A percentile compares a stretch with the other conserved stretches of the same genome.
These are phyloP conservation scores for Kockovaella imperatae DNA, from an alignment of 768 basidiomycete species.

Conservation along the genomic window DNA sequence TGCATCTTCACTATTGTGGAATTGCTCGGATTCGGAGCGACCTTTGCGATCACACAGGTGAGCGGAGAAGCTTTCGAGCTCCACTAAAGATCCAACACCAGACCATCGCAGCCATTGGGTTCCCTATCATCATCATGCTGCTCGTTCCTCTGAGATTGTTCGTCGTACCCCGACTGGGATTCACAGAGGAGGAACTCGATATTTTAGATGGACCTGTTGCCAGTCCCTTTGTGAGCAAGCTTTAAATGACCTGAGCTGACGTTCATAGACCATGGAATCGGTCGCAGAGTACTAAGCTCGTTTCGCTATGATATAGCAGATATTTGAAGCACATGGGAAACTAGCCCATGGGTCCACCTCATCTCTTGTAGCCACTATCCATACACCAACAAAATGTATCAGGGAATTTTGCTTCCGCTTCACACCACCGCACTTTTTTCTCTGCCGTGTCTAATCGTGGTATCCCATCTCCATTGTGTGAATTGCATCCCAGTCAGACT, in stretches of 20 bases:
- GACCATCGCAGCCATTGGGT: slow-evolving; percentile 70
- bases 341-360: too few species aligned
- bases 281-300: slow-evolving; percentile 9
- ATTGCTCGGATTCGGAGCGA: slow-evolving; percentile 73
- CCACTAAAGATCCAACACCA: slow-evolving; percentile 4
- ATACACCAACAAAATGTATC: too few species aligned
- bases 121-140: slow-evolving; percentile 78
- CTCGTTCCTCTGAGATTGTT: slow-evolving; percentile 67
- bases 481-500: too few species aligned
- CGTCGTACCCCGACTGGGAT: slow-evolving; percentile 62
- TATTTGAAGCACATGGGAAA: too few species aligned
- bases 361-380: too few species aligned
- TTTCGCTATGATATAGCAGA: neutral
- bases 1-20: slow-evolving; percentile 66
- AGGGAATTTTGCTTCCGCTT: too few species aligned
- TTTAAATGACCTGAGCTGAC: neutral
- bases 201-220: slow-evolving; percentile 88
- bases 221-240: slow-evolving; percentile 38
- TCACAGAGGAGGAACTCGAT: slow-evolving; percentile 66
- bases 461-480: too few species aligned
- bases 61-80: slow-evolving; percentile 45
- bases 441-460: too few species aligned
- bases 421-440: too few species aligned
- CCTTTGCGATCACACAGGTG: slow-evolving; percentile 85
- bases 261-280: slow-evolving; percentile 16